phyloP scores from a whole-genome alignment of 139 green algal genomes.

The Chlorella sp. region DNA sequence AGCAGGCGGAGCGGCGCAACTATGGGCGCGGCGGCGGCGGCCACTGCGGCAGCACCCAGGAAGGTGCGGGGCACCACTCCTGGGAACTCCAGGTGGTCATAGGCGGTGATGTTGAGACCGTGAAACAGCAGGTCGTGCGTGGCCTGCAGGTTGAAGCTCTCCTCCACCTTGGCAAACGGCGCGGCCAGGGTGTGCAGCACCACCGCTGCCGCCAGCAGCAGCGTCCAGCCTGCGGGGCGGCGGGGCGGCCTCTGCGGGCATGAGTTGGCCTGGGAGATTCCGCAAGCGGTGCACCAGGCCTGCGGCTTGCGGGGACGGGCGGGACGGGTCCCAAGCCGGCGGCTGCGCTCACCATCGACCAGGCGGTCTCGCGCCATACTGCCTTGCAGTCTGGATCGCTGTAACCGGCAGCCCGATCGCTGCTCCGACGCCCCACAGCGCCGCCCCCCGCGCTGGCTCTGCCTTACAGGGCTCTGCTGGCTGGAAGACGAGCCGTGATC shows the following conservation, averaged over 20 bases:
- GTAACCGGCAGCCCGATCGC: too few species aligned
- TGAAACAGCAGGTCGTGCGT: constrained; percentile 80
- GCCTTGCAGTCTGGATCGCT: too few species aligned
- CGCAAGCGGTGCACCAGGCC: too few species aligned
- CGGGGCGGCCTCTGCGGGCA: background rate
- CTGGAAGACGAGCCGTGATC: too few species aligned
- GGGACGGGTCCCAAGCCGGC: too few species aligned
- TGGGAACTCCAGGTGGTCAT: constrained; percentile 86
- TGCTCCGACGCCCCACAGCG: too few species aligned
- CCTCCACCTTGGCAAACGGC: constrained; percentile 90
- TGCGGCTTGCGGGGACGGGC: too few species aligned
- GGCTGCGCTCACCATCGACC: background rate
- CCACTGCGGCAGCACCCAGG: constrained; percentile 43
- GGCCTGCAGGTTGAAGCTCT: constrained; percentile 86
- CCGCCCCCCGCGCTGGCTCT: too few species aligned
- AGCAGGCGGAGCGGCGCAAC: background rate
- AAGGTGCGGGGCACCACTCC: constrained; percentile 88
- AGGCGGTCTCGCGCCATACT: background rate
- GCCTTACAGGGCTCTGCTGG: too few species aligned
- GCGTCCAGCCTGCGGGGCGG: constrained; percentile 12
- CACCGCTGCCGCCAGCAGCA: constrained; percentile 30
- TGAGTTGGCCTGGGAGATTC: too few species aligned
- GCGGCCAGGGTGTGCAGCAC: constrained; percentile 33
- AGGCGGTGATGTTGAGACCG: constrained; percentile 50
- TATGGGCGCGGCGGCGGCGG: background rate